These are phyloP conservation scores for Mesembryanthemum crystallinum DNA, from an alignment of 148 eudicot genomes.

Conservation along the genomic window DNA sequence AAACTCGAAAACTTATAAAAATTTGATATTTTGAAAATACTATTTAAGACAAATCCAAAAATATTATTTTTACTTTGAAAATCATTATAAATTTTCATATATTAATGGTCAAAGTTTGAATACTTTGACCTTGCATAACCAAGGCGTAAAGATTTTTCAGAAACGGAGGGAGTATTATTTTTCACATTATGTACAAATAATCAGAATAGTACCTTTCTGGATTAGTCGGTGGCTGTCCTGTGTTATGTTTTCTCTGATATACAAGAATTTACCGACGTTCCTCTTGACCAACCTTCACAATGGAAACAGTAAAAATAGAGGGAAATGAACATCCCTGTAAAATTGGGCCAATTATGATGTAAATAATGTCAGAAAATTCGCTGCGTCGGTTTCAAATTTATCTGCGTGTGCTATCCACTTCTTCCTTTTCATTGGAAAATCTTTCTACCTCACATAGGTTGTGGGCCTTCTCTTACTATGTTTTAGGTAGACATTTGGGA, in stretches of 20 bases:
- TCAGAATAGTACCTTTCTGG: no score
- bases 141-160: no score
- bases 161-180: no score
- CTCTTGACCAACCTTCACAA: not conserved
- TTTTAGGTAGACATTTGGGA: slow-evolving; percentile 85
- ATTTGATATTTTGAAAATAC: no score
- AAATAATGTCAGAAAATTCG: not conserved
- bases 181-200: not conserved
- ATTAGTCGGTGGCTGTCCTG: not conserved
- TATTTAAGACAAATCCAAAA: no score
- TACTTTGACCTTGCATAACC: no score
- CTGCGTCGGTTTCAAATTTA: not conserved
- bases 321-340: not conserved
- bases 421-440: not conserved
- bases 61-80: no score
- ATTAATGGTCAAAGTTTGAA: no score
- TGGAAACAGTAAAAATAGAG: not conserved
- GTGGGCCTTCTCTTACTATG: slow-evolving; percentile 9
- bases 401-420: not conserved
- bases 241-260: not conserved
- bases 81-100: no score
- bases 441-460: not conserved
- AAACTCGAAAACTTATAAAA: no score
- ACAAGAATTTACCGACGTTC: not conserved
- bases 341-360: not conserved